Evolutionary conservation across 768 basidiomycete species (phyloP).

Genomic region (Mycena floridula): DNA sequence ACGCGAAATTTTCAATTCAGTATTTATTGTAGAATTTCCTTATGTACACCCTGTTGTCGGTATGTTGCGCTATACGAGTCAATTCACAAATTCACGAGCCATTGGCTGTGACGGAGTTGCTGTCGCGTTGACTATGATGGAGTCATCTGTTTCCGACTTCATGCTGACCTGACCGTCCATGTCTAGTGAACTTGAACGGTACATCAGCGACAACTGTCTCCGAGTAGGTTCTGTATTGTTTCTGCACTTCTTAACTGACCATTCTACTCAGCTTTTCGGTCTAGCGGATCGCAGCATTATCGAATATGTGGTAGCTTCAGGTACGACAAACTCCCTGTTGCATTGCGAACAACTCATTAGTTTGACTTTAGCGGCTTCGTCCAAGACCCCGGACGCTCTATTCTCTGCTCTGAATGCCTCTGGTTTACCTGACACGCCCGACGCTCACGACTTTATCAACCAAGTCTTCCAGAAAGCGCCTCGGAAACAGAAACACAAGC

Average conservation of each 20-base stretch:
- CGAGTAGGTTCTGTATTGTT: constrained; percentile 36
- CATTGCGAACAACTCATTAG: neutral
- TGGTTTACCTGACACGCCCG: constrained; percentile 78
- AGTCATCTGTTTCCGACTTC: too few species aligned
- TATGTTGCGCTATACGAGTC: too few species aligned
- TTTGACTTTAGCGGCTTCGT: constrained; percentile 56
- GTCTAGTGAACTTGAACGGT: constrained; percentile 61
- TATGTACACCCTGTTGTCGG: too few species aligned
- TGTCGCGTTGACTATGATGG: too few species aligned
- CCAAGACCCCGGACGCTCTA: constrained; percentile 75
- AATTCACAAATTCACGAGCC: too few species aligned
- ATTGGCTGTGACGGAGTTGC: too few species aligned
- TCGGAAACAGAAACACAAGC: constrained; percentile 70
- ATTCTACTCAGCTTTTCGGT: constrained; percentile 64
- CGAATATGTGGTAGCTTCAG: constrained; percentile 84
- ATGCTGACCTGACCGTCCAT: too few species aligned
- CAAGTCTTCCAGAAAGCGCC: constrained; percentile 77
- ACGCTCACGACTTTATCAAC: constrained; percentile 72
- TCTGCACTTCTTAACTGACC: constrained; percentile 1
- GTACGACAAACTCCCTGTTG: constrained; percentile 30
- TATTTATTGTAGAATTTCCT: too few species aligned
- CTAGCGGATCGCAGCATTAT: constrained; percentile 79
- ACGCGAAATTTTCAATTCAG: neutral
- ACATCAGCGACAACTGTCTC: constrained; percentile 75
- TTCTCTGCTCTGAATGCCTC: constrained; percentile 68